A percentile compares a stretch with the other conserved stretches of the same genome.
Evolutionary conservation across 768 basidiomycete species (phyloP).

Genomic region (Termitomyces sp.): DNA sequence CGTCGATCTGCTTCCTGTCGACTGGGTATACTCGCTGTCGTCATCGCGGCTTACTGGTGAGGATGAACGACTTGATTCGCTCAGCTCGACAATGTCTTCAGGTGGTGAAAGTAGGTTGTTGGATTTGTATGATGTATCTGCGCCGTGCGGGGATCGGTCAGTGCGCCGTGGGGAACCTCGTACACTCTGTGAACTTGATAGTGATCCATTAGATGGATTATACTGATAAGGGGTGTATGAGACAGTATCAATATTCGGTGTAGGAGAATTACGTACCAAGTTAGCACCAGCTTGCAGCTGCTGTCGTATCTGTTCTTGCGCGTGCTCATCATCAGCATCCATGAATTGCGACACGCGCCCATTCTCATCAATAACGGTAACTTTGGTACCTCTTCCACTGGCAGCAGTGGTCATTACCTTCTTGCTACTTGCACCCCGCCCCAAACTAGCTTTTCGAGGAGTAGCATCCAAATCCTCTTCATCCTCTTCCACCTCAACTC

Average conservation of each 20-base stretch:
- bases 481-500: constrained; percentile 34
- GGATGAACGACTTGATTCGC: constrained; percentile 40
- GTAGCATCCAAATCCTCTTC: constrained; percentile 54
- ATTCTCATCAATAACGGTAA: constrained; percentile 35
- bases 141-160: constrained; percentile 41
- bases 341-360: constrained; percentile 79
- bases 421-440: constrained; percentile 25
- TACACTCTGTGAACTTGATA: constrained; percentile 65
- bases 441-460: constrained; percentile 50
- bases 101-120: constrained; percentile 39
- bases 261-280: constrained; percentile 46
- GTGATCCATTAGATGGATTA: constrained; percentile 53
- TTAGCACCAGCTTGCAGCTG: constrained; percentile 74
- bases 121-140: constrained; percentile 36
- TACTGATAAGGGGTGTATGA: constrained; percentile 41
- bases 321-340: constrained; percentile 84
- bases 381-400: constrained; percentile 18
- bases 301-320: constrained; percentile 84
- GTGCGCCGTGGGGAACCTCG: constrained; percentile 64
- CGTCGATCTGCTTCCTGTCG: constrained; percentile 32
- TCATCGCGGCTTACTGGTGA: constrained; percentile 47
- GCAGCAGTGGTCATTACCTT: constrained; percentile 11
- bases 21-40: constrained; percentile 56
- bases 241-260: neutral
- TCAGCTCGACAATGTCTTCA: constrained; percentile 40